Evolutionary conservation across 2,329 filamentous ascomycete genomes (phyloP), one percentile per base, ranked within the genome.

Genomic region (Cercospora beticola): DNA sequence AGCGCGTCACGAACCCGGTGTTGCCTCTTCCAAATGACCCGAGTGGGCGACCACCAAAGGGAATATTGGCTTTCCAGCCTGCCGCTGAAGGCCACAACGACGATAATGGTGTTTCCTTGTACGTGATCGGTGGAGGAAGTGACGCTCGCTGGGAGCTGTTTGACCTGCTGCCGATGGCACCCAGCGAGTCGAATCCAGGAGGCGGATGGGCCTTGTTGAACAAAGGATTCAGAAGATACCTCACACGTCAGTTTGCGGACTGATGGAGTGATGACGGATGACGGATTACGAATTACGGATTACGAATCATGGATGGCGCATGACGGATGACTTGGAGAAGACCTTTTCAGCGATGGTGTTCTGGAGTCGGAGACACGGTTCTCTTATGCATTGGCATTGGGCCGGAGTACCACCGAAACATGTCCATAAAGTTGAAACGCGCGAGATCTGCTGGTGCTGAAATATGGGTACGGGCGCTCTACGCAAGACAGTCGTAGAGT

Each of bases 21-120:
- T 77, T 83, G 3, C 83, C 84, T 16, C 82, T 86, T 23, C 82
- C 86, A 2, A 84, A 84, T 16, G 82, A 86, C 57, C 83, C 86
- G 0, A 81, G 84, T 54, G 84, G 84, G 8, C 80, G 88, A 62
- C 89, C 93, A 14, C 86, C 89, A 10, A 97, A 97, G 78, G 95
- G 95, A 0, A 82, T 95, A 7, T 86, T 97, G 66, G 93, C 93
- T 2, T 98, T 96, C 93, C 75, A 74, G 33, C 73, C 74, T 2
- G 63, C 68, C 9, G 61, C 62, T 6, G 67, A 60, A 18, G 69
- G 72, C 28, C 40, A 33, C n/a, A 68, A 49, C 12, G 75, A 75
- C 21, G 73, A 77, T 23, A 71, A 74, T 28, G 74, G 75, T 2
- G 74, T 70, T 2, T 64, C 69, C 10, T 52, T 80, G 0, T 77